Conservation (phyloP, 2,329 filamentous ascomycete genomes). For the Diaporthe amygdali region DNA sequence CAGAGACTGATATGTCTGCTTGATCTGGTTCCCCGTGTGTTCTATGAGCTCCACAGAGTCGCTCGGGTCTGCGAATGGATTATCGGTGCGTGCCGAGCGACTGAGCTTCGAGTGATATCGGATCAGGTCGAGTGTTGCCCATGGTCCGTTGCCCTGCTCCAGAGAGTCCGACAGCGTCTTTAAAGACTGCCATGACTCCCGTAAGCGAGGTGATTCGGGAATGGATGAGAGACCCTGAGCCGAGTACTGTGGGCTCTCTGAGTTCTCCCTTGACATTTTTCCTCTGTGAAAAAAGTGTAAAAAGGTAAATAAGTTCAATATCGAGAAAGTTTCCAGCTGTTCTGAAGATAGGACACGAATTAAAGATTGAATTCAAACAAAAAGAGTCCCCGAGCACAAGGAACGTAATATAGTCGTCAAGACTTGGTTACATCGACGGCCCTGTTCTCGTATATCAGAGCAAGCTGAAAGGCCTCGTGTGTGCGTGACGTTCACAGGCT, state of each 20-base stretch:
- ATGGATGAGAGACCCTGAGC: background rate
- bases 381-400: slow-evolving; percentile 1
- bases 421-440: background rate
- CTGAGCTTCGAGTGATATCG: slow-evolving; percentile 16
- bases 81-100: background rate
- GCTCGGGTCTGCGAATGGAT: background rate
- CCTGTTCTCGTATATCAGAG: background rate
- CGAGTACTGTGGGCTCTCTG: background rate
- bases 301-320: background rate
- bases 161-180: slow-evolving; percentile 8
- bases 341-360: background rate
- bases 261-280: background rate
- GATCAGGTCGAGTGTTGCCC: slow-evolving; percentile 20
- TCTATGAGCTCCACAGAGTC: background rate
- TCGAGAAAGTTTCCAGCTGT: background rate
- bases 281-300: background rate
- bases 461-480: background rate
- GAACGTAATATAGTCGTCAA: slow-evolving; percentile 13
- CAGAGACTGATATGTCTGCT: slow-evolving; percentile 19
- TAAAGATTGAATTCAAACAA: background rate
- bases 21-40: slow-evolving; percentile 18
- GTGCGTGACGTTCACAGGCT: background rate
- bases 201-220: background rate
- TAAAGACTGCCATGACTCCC: slow-evolving; percentile 16
- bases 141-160: background rate